These are phyloP conservation scores for Raphanus raphanistrum DNA, from an alignment of 345 rosid species.

Conservation along the genomic window DNA sequence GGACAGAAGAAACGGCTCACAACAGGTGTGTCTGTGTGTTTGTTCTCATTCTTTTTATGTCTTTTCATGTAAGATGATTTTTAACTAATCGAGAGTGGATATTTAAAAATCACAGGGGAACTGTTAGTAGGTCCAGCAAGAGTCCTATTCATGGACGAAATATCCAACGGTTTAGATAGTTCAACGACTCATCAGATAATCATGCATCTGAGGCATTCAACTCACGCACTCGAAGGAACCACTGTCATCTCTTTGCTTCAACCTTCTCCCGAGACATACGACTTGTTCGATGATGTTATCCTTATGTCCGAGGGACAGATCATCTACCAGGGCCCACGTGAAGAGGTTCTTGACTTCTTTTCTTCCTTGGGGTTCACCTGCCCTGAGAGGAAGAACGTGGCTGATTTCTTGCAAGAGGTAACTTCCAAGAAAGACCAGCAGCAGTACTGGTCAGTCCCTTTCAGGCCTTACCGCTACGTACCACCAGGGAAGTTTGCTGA, in stretches of 20 bases:
- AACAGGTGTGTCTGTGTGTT: conserved; percentile 54
- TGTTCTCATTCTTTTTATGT: not conserved
- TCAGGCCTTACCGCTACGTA: conserved; percentile 70
- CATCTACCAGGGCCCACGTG: conserved; percentile 90
- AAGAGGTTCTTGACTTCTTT: conserved; percentile 70
- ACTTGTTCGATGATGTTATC: conserved; percentile 86
- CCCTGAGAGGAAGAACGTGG: conserved; percentile 93
- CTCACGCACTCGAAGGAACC: conserved; percentile 79
- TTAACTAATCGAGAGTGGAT: conserved; percentile 17
- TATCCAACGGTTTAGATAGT: conserved; percentile 95
- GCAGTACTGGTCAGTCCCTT: conserved; percentile 89
- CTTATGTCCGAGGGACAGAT: conserved; percentile 95
- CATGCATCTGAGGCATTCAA: conserved; percentile 83
- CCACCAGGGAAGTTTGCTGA: conserved; percentile 87
- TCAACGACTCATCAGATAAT: conserved; percentile 92
- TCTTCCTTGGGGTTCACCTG: conserved; percentile 76
- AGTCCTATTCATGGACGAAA: conserved; percentile 97
- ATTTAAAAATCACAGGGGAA: conserved; percentile 62
- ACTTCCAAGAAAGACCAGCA: conserved; percentile 89
- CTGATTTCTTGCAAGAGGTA: conserved; percentile 98
- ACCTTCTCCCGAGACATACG: conserved; percentile 93
- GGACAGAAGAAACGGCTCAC: conserved; percentile 99
- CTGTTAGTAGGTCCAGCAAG: conserved; percentile 94
- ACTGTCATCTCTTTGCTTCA: conserved; percentile 87
- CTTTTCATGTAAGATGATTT: not conserved